These are phyloP conservation scores for Nicotiana obtusifolia DNA, from an alignment of 257 asterid species.

Conservation along the genomic window DNA sequence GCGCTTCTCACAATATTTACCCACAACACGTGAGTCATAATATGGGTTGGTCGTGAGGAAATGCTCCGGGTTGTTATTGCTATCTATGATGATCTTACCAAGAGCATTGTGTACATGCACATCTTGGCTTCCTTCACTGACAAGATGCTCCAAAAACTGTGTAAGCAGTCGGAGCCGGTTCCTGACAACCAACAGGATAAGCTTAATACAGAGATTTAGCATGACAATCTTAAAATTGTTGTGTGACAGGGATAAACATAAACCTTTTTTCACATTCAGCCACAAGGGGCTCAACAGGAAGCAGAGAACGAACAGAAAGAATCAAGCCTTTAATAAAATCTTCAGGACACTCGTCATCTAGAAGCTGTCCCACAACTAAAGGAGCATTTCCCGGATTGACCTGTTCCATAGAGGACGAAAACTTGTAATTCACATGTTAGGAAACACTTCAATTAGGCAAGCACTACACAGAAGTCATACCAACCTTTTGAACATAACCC, in stretches of 20 bases:
- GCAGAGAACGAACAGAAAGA: slow-evolving; percentile 94
- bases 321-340: slow-evolving; percentile 97
- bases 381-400: slow-evolving; percentile 99
- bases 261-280: slow-evolving; percentile 99
- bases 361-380: slow-evolving; percentile 94
- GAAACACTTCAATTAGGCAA: background rate
- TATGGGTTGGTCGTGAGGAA: slow-evolving; percentile 97
- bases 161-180: slow-evolving; percentile 97
- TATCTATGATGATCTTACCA: slow-evolving; percentile 96
- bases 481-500: slow-evolving; percentile 96
- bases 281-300: slow-evolving; percentile 98
- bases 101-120: slow-evolving; percentile 99
- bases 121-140: slow-evolving; percentile 99
- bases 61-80: slow-evolving; percentile 98
- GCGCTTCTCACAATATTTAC: slow-evolving; percentile 99
- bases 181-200: slow-evolving; percentile 42
- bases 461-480: slow-evolving; percentile 14
- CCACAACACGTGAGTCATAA: slow-evolving; percentile 98
- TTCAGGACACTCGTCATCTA: slow-evolving; percentile 98
- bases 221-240: background rate
- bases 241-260: slow-evolving; percentile 11
- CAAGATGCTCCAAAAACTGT: slow-evolving; percentile 98
- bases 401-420: slow-evolving; percentile 29
- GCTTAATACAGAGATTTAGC: background rate
- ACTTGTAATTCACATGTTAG: background rate